These are phyloP conservation scores for Stylonectria norvegica DNA, from an alignment of 2,329 filamentous ascomycete species.

Conservation along the genomic window DNA sequence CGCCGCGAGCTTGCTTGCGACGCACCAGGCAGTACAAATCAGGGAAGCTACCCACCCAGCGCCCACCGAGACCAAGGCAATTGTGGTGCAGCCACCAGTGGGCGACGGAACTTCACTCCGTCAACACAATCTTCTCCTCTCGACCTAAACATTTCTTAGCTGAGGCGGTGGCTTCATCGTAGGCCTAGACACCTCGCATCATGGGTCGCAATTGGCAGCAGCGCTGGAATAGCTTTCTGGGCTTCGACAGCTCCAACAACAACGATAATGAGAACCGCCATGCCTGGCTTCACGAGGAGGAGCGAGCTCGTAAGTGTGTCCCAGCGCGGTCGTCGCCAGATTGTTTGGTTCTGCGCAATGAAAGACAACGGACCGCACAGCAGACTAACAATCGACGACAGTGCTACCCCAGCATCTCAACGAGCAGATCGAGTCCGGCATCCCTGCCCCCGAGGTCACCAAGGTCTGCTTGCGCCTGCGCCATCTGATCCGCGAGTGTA, in stretches of 20 bases:
- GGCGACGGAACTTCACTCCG: no score
- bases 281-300: constrained; percentile 42
- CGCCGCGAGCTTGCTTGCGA: no score
- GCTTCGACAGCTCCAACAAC: constrained; percentile 18
- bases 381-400: constrained; percentile 31
- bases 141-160: no score
- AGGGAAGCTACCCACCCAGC: no score
- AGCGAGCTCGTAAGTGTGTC: constrained; percentile 40
- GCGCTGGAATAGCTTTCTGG: constrained; percentile 31
- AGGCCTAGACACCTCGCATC: constrained; percentile 9
- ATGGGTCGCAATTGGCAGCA: constrained; percentile 28
- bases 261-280: constrained; percentile 24
- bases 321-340: no score
- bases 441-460: constrained; percentile 77
- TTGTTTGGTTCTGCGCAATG: no score
- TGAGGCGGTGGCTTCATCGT: no score
- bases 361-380: no score
- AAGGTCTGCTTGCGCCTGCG: constrained; percentile 86
- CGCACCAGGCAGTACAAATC: no score
- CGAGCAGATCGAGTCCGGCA: constrained; percentile 59
- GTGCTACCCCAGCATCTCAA: constrained; percentile 64
- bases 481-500: constrained; percentile 82
- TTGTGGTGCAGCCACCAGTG: no score
- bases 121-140: no score
- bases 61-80: no score